Evolutionary conservation across 306 rosid species (phyloP).

Genomic region (Trifolium pratense): DNA sequence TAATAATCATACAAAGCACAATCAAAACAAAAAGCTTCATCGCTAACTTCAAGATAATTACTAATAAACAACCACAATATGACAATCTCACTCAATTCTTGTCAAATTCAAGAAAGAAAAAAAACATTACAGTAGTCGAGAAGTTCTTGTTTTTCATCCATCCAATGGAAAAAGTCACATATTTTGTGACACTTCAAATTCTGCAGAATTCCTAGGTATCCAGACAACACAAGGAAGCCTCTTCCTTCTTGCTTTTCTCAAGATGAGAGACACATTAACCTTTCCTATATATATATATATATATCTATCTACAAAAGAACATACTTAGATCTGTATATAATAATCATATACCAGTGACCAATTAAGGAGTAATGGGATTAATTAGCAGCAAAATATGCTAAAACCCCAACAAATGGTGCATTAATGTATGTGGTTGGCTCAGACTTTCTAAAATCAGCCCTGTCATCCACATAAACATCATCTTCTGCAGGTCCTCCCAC

Average conservation of each 20-base stretch:
- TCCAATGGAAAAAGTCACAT: slow-evolving; percentile 41
- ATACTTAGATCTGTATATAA: slow-evolving; percentile 22
- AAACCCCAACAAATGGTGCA: slow-evolving; percentile 89
- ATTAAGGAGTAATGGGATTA: slow-evolving; percentile 44
- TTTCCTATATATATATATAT: slow-evolving; percentile 30
- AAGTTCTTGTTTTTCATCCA: slow-evolving; percentile 16
- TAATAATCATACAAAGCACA: background rate
- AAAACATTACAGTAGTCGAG: background rate
- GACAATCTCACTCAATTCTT: slow-evolving; percentile 15
- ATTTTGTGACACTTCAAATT: slow-evolving; percentile 49
- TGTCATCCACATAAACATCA: slow-evolving; percentile 70
- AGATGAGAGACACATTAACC: slow-evolving; percentile 68
- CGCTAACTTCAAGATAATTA: slow-evolving; percentile 15
- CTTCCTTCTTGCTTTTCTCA: slow-evolving; percentile 64
- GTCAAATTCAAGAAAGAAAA: slow-evolving; percentile 2
- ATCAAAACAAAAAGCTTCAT: slow-evolving; percentile 1
- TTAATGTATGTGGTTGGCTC: slow-evolving; percentile 96
- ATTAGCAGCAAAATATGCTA: slow-evolving; percentile 77
- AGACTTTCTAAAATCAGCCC: slow-evolving; percentile 72
- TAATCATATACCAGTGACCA: background rate
- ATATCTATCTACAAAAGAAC: slow-evolving; percentile 35
- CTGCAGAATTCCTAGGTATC: slow-evolving; percentile 22
- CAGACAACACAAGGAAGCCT: slow-evolving; percentile 56
- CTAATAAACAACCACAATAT: slow-evolving; percentile 28
- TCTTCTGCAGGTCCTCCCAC: slow-evolving; percentile 92